Evolutionary conservation across 352 stramenopile species (phyloP).

Genomic region (Halophytophthora batemanensis): DNA sequence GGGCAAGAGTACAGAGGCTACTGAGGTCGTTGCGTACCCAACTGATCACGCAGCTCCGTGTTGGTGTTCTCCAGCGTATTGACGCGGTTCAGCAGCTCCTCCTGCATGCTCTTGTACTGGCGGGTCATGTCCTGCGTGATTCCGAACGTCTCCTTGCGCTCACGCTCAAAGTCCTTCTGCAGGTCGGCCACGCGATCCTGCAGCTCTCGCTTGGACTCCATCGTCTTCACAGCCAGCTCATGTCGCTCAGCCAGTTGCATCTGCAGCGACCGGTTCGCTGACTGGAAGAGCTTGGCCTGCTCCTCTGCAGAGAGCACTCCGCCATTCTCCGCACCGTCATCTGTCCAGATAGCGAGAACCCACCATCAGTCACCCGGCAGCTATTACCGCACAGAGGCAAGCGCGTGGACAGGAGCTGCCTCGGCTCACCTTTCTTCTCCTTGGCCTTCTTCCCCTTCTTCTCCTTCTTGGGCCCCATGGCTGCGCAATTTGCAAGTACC

Average conservation of each 20-base stretch:
- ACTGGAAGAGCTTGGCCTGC: constrained; percentile 83
- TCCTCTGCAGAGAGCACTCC: constrained; percentile 75
- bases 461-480: constrained; percentile 72
- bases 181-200: constrained; percentile 79
- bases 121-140: constrained; percentile 96
- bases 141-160: constrained; percentile 86
- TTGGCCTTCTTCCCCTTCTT: constrained; percentile 75
- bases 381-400: neutral
- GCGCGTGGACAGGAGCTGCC: neutral
- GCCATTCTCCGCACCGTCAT: constrained; percentile 72
- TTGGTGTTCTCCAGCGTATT: constrained; percentile 91
- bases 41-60: constrained; percentile 89
- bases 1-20: too few species aligned
- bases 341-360: constrained; percentile 16
- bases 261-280: constrained; percentile 81
- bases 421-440: constrained; percentile 69
- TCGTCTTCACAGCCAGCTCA: constrained; percentile 79
- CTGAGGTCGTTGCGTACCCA: constrained; percentile 40
- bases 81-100: constrained; percentile 86
- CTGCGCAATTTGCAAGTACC: constrained; percentile 13
- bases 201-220: constrained; percentile 88
- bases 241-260: constrained; percentile 88
- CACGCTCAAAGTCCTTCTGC: constrained; percentile 83
- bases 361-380: neutral
- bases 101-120: constrained; percentile 97